phyloP scores from a whole-genome alignment of 2,329 filamentous ascomycete species.

The Colletotrichum sidae region DNA sequence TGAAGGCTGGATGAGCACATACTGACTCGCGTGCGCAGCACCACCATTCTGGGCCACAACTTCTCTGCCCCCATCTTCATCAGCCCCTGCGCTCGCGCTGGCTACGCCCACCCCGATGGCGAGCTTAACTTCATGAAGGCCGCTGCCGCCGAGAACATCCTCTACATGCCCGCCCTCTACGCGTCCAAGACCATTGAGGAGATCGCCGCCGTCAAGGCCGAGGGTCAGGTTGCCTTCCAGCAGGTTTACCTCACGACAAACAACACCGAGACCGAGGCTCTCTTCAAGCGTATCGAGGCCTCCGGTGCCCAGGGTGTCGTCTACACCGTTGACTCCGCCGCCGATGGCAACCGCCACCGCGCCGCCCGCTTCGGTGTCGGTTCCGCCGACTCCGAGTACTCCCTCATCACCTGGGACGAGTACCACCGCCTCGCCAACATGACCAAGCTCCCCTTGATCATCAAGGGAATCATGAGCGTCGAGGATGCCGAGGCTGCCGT shows the following conservation, averaged over 20 bases:
- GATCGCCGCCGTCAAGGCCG: conserved; percentile 50
- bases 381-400: conserved; percentile 44
- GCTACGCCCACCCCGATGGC: conserved; percentile 56
- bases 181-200: conserved; percentile 50
- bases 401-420: conserved; percentile 47
- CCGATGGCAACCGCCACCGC: conserved; percentile 53
- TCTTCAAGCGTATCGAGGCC: conserved; percentile 46
- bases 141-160: conserved; percentile 59
- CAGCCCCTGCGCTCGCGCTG: conserved; percentile 59
- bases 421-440: conserved; percentile 49
- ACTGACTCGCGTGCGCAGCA: conserved; percentile 44
- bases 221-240: conserved; percentile 53
- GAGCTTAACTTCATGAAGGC: conserved; percentile 63
- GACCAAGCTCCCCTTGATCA: conserved; percentile 52
- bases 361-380: conserved; percentile 52
- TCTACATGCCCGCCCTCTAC: conserved; percentile 59
- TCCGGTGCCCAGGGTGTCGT: conserved; percentile 51
- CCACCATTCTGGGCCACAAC: conserved; percentile 64
- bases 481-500: conserved; percentile 51
- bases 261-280: conserved; percentile 46
- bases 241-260: conserved; percentile 49
- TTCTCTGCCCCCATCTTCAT: conserved; percentile 68
- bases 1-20: no score
- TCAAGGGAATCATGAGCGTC: conserved; percentile 54
- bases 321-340: conserved; percentile 54